A percentile compares a stretch with the other conserved stretches of the same genome.
These are phyloP conservation scores for Globisporangium nunn DNA, from an alignment of 352 stramenopile species.

Conservation along the genomic window DNA sequence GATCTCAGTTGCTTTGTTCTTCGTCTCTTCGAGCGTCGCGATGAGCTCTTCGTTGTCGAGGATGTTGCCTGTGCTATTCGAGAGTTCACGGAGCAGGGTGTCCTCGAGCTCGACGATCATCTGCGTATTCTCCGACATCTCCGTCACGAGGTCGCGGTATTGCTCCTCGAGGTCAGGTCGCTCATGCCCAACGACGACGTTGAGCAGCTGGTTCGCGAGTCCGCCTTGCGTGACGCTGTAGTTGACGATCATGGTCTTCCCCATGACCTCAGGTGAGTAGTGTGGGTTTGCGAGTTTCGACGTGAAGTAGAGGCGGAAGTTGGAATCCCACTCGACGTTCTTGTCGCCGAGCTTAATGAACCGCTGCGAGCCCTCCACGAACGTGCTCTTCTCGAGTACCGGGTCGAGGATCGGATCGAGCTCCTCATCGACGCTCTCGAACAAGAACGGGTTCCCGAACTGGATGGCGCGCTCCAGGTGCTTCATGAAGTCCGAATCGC, in stretches of 20 bases:
- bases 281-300: conserved; percentile 93
- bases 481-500: conserved; percentile 94
- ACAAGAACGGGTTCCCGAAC: conserved; percentile 94
- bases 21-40: conserved; percentile 91
- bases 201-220: conserved; percentile 90
- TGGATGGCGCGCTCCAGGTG: conserved; percentile 92
- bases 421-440: conserved; percentile 93
- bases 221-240: conserved; percentile 92
- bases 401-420: conserved; percentile 93
- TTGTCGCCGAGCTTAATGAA: conserved; percentile 93
- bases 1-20: conserved; percentile 93
- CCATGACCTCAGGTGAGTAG: conserved; percentile 94
- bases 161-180: conserved; percentile 90
- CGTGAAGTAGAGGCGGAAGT: conserved; percentile 93
- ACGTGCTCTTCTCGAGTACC: conserved; percentile 91
- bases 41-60: conserved; percentile 95
- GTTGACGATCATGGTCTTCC: conserved; percentile 96
- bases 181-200: conserved; percentile 92
- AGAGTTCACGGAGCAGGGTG: conserved; percentile 88
- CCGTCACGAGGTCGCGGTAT: conserved; percentile 86
- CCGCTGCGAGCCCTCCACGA: conserved; percentile 85
- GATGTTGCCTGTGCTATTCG: conserved; percentile 88
- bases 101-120: conserved; percentile 92
- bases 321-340: conserved; percentile 91
- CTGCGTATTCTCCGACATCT: conserved; percentile 92